Evolutionary conservation across 1,284 basidiomycete species (phyloP).

Genomic region (Leccinum griseonigrum): DNA sequence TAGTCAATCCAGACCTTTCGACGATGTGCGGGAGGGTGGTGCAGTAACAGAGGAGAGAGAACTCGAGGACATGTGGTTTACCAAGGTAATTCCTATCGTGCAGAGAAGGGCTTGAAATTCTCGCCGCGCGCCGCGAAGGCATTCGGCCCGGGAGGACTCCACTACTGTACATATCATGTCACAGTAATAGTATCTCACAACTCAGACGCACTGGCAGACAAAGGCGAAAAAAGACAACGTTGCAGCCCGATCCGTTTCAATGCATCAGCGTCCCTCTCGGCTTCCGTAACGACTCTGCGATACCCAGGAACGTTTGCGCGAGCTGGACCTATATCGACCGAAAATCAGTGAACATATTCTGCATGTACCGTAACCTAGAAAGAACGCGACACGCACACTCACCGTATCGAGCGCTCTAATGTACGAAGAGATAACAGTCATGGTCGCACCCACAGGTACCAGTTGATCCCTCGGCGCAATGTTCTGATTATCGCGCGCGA

Average conservation of each 20-base stretch:
- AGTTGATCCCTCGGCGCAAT: constrained; percentile 46
- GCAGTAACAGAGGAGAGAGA: neutral
- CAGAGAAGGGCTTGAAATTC: constrained; percentile 1
- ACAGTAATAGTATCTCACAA: neutral
- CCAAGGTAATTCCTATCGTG: constrained; percentile 9
- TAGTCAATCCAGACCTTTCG: neutral
- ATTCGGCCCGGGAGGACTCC: too few relatives aligned
- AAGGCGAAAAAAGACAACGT: neutral
- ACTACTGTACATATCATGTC: too few relatives aligned
- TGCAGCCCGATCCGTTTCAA: constrained; percentile 10
- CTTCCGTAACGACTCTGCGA: constrained; percentile 58
- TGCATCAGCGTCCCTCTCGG: constrained; percentile 48
- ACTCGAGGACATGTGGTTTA: constrained; percentile 7
- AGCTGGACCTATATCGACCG: constrained; percentile 45
- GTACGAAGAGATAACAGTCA: constrained; percentile 46
- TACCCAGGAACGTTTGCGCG: constrained; percentile 59
- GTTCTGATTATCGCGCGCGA: constrained; percentile 50
- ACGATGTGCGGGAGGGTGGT: neutral
- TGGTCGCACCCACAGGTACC: constrained; percentile 33
- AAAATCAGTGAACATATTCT: neutral
- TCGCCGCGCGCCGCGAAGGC: too few relatives aligned
- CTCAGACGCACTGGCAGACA: neutral
- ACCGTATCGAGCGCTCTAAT: constrained; percentile 55
- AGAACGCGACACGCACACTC: constrained; percentile 13
- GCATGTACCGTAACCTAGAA: neutral